Evolutionary conservation across 148 eudicot species (phyloP), one percentile per base, ranked within the genome.

Genomic region (Silene latifolia): DNA sequence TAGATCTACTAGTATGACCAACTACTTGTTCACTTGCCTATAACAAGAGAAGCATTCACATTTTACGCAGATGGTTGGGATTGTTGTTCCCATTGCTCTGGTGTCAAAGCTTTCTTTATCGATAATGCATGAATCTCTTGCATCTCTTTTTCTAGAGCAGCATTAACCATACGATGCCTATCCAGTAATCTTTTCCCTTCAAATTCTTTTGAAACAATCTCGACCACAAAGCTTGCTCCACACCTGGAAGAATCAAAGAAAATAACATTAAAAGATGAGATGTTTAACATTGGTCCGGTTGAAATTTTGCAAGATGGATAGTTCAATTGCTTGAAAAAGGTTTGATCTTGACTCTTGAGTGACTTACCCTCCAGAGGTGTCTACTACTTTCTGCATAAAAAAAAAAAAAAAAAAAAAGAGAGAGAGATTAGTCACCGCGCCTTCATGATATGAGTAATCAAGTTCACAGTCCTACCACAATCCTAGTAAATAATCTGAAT

Each of bases 281-380:
- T 29, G 8, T 51, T 1, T 25, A 8, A 48, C 27, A 10, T 53
- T 6, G 17, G 17, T 0, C 5, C 23, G 25, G 44, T 35, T 23
- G 21, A 42, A 23, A 59, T 4, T 19, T n/a, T n/a, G n/a, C n/a
- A n/a, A n/a, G n/a, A 4, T 35, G 39, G 5, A 35, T 35, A 35
- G 39, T 35, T 4, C 39, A 35, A 35, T 10, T 27, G 29, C 29
- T 27, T 27, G 29, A 32, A 11, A 46, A 59, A 17, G 18, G 21
- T 35, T n/a, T 68, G 69, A 13, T 77, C 19, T 25, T 1, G 62
- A 27, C 9, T 79, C 19, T 25, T 0, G 62, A 39, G 51, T 0
- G 58, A 84, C 89, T 86, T 86, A 93, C 98, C 98, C 98, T 74
- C 97, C 98, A 59, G 98, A 93, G 61, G 95, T 89, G 81, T 93